Percentiles rank a stretch among this genome's conserved stretches.
These are phyloP conservation scores for Chytridium lagenaria DNA, from an alignment of 371 early-diverging fungal species.

Conservation along the genomic window DNA sequence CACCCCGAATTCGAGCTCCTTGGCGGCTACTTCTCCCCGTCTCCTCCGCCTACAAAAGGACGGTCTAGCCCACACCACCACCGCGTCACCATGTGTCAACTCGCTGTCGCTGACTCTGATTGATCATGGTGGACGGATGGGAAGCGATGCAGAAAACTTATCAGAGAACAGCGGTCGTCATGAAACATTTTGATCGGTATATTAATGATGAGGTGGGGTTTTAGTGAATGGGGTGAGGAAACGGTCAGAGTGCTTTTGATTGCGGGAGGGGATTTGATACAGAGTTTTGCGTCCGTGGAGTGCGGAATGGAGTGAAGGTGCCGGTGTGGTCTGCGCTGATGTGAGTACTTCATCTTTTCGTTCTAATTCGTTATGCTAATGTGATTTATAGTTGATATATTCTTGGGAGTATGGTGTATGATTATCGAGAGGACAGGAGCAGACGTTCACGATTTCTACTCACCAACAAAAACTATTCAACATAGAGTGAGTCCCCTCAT, in stretches of 20 bases:
- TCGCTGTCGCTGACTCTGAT: slow-evolving; percentile 89
- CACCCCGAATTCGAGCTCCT: slow-evolving; percentile 81
- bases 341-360: slow-evolving; percentile 60
- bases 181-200: slow-evolving; percentile 92
- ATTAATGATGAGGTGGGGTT: slow-evolving; percentile 66
- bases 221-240: slow-evolving; percentile 22
- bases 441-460: slow-evolving; percentile 89
- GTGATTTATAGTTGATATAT: too few species aligned
- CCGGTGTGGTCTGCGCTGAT: slow-evolving; percentile 88
- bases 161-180: slow-evolving; percentile 86
- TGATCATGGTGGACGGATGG: slow-evolving; percentile 99
- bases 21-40: slow-evolving; percentile 96
- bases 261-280: slow-evolving; percentile 96
- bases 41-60: slow-evolving; percentile 89
- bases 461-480: slow-evolving; percentile 87
- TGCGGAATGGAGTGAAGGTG: slow-evolving; percentile 63
- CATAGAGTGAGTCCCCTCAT: slow-evolving; percentile 67
- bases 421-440: slow-evolving; percentile 95
- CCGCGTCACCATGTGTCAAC: slow-evolving; percentile 92
- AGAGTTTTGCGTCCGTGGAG: slow-evolving; percentile 78
- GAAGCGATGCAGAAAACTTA: slow-evolving; percentile 82
- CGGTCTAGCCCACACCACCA: slow-evolving; percentile 86
- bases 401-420: slow-evolving; percentile 89
- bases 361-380: neutral
- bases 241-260: slow-evolving; percentile 87